A percentile compares a stretch with the other conserved stretches of the same genome.
These are phyloP conservation scores for Pestalotiopsis sp. DNA, from an alignment of 2,329 filamentous ascomycete genomes.

Conservation along the genomic window DNA sequence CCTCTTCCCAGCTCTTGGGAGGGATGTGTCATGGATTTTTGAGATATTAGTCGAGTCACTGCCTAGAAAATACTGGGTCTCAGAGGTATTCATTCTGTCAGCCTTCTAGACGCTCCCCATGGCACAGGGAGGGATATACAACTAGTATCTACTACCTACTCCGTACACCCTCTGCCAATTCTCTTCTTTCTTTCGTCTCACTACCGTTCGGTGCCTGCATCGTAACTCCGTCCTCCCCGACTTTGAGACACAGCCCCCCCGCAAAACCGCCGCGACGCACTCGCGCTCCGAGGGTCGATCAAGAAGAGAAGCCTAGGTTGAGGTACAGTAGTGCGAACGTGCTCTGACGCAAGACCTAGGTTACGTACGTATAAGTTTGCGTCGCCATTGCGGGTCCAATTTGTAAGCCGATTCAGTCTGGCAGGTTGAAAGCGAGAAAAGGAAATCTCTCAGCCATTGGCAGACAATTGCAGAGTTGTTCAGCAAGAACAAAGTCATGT, in stretches of 20 bases:
- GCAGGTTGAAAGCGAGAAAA: neutral
- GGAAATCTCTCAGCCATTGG: neutral
- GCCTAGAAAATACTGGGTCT: neutral
- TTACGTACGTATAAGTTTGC: constrained; percentile 3
- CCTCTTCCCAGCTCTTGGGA: constrained; percentile 6
- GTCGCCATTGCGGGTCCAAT: neutral
- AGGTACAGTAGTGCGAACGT: constrained; percentile 2
- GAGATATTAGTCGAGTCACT: constrained; percentile 3
- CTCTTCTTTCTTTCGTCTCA: neutral
- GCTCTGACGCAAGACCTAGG: constrained; percentile 1
- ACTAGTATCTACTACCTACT: neutral
- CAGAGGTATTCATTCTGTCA: neutral
- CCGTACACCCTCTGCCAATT: neutral
- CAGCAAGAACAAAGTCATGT: constrained; percentile 18
- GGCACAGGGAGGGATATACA: neutral
- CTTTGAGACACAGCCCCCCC: neutral
- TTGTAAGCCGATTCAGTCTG: neutral
- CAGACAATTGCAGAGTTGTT: too few species aligned
- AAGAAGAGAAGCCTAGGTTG: neutral
- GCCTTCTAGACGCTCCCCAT: neutral
- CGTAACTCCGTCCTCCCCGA: neutral
- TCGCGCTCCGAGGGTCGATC: neutral
- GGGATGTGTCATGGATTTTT: constrained; percentile 1
- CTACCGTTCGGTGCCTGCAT: neutral
- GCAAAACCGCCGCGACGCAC: neutral